A percentile compares a stretch with the other conserved stretches of the same genome.
Evolutionary conservation across 2,329 filamentous ascomycete species (phyloP).

Genomic region (Penicillium crustosum): DNA sequence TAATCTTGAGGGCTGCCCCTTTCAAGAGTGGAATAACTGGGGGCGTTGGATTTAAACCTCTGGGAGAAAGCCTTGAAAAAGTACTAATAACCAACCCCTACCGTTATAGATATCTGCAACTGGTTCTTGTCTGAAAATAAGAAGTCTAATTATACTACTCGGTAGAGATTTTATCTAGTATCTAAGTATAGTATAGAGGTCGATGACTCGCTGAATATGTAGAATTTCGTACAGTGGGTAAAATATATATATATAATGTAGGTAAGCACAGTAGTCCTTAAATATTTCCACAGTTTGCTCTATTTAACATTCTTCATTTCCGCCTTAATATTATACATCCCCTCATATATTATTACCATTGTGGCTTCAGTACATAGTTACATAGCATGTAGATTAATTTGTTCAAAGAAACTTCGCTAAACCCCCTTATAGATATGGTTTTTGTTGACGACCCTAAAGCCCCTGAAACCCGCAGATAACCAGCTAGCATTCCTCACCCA

Average conservation of each 20-base stretch:
- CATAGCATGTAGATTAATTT: not conserved
- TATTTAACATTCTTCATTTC: not conserved
- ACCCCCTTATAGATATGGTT: not conserved
- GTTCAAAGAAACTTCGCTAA: not conserved
- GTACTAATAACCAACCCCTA: no score
- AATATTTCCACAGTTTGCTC: no score
- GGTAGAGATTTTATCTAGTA: no score
- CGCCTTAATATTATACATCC: not conserved
- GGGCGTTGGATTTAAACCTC: no score
- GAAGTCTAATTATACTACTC: not conserved
- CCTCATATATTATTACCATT: no score
- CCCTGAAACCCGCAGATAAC: not conserved
- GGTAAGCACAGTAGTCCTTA: not conserved
- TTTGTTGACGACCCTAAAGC: not conserved
- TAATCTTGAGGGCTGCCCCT: not conserved
- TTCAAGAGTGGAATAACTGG: no score
- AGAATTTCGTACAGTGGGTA: not conserved
- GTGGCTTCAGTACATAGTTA: no score
- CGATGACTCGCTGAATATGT: not conserved
- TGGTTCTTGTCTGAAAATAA: not conserved
- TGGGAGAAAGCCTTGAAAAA: not conserved
- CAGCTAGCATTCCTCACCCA: not conserved
- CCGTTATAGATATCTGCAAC: not conserved
- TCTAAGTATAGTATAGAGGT: not conserved
- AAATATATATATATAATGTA: not conserved